phyloP scores from a whole-genome alignment of 2,329 filamentous ascomycete genomes.

The Ascocoryne sarcoides region DNA sequence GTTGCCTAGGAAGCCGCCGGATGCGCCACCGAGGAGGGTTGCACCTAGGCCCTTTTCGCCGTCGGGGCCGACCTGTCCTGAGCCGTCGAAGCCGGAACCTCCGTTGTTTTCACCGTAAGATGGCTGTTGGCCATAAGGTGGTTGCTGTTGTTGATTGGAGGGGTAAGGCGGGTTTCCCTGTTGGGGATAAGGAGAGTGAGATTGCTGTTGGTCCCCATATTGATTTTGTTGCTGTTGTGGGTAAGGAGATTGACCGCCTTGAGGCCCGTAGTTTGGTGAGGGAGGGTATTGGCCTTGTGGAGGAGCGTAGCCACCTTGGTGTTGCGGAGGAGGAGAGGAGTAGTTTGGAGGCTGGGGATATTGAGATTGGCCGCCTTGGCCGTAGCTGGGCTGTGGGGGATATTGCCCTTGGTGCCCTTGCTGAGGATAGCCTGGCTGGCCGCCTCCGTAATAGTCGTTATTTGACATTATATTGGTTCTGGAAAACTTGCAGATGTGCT shows the following conservation, averaged over 20 bases:
- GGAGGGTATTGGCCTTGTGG: conserved; percentile 15
- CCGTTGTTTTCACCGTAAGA: conserved; percentile 11
- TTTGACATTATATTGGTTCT: conserved; percentile 18
- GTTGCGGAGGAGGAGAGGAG: conserved; percentile 9
- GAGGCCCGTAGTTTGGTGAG: conserved; percentile 19
- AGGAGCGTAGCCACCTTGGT: conserved; percentile 12
- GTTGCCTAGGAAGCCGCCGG: conserved; percentile 44
- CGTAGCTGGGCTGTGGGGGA: conserved; percentile 15
- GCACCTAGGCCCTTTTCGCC: conserved; percentile 48
- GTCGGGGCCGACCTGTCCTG: conserved; percentile 25
- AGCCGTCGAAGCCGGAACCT: conserved; percentile 12
- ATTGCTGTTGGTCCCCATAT: background rate
- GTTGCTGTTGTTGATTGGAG: conserved; percentile 3
- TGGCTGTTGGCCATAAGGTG: conserved; percentile 9
- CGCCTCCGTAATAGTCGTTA: conserved; percentile 24
- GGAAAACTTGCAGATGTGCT: background rate
- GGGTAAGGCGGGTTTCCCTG: conserved; percentile 6
- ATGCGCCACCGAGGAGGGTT: conserved; percentile 43
- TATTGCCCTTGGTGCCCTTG: conserved; percentile 15
- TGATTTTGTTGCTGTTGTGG: conserved; percentile 3
- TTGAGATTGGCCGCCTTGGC: conserved; percentile 7
- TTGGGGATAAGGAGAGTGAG: conserved; percentile 13
- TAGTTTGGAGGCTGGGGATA: conserved; percentile 16
- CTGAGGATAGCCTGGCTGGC: conserved; percentile 10
- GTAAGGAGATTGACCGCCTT: background rate